Conservation (phyloP, 2,329 filamentous ascomycete species). For the Aplosporella prunicola region DNA sequence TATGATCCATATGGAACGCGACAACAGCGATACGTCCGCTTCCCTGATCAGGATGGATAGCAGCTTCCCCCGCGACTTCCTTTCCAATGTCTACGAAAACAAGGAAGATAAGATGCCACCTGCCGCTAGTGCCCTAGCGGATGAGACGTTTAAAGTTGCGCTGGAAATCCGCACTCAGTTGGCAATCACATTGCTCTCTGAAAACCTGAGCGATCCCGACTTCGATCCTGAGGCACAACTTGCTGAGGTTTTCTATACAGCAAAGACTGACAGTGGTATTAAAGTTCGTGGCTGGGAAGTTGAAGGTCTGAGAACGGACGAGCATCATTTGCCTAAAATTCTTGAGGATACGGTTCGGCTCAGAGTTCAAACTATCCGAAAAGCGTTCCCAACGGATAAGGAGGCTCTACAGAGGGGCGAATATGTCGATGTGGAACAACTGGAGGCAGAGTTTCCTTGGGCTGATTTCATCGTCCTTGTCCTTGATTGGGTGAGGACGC, state of each 20-base stretch:
- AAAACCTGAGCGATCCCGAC: conserved; percentile 19
- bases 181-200: conserved; percentile 41
- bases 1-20: conserved; percentile 24
- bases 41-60: conserved; percentile 24
- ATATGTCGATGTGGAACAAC: conserved; percentile 32
- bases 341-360: conserved; percentile 27
- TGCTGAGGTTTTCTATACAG: conserved; percentile 31
- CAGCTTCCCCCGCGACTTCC: conserved; percentile 26
- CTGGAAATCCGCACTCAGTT: conserved; percentile 48
- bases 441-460: conserved; percentile 44
- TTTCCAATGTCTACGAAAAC: conserved; percentile 18
- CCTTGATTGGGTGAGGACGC: conserved; percentile 38
- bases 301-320: conserved; percentile 28
- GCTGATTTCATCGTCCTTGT: conserved; percentile 35
- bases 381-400: conserved; percentile 24
- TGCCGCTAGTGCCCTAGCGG: conserved; percentile 26
- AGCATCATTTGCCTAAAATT: conserved; percentile 28
- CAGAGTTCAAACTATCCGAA: conserved; percentile 30
- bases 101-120: conserved; percentile 7
- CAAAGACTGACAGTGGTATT: conserved; percentile 12
- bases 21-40: conserved; percentile 21
- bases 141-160: conserved; percentile 40
- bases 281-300: conserved; percentile 28
- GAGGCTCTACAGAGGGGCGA: conserved; percentile 21
- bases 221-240: conserved; percentile 33